Evolutionary conservation across 78 protist species (phyloP), one percentile per base, ranked within the genome.

Genomic region (Monocercomonoides exilis): DNA sequence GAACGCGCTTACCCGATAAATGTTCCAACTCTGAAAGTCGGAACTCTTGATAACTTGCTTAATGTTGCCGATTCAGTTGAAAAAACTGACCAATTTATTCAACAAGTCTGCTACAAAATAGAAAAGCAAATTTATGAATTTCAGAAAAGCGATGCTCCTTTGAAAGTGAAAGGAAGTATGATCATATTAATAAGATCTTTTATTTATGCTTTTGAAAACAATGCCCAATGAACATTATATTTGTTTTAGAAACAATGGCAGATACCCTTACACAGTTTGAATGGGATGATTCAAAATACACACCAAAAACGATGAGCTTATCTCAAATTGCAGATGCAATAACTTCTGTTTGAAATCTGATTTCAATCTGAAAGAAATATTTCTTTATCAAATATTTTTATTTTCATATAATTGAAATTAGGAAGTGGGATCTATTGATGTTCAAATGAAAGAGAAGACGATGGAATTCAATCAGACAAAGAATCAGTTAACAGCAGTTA

Each of bases 81-180:
- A 21, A 79, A 79, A 6, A 32, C 36, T 79, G 82, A 79, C 36
- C 82, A 79, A 41, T 32, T 32, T 79, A 4, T 41, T 21, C 43
- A 79, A 21, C 82, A 33, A 33, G 11, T 79, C 82, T 79, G 82
- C 82, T 21, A 32, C 82, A 33, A 41, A 38, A 4, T 79, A 5
- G 82, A 79, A 41, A 79, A 79, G 82, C 82, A 79, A 41, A 6
- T 79, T 21, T 79, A 79, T 79, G 82, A 79, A 79, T 21, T 79
- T 6, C 82, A 79, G 11, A 4, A 79, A 21, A 79, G 36, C 11
- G 82, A 79, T 5, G 82, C n/a, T 21, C 5, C 11, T 41, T 4
- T 21, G 45, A 6, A 33, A 41, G 11, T 79, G 42, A 79, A 79
- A 29, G 5, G 36, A 79, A 21, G 82, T 79, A 5, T 79, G 43